Percentiles rank a stretch among this genome's conserved stretches.
These are phyloP conservation scores for Phytophthora cryptogea DNA, from an alignment of 352 stramenopile genomes.

Conservation along the genomic window DNA sequence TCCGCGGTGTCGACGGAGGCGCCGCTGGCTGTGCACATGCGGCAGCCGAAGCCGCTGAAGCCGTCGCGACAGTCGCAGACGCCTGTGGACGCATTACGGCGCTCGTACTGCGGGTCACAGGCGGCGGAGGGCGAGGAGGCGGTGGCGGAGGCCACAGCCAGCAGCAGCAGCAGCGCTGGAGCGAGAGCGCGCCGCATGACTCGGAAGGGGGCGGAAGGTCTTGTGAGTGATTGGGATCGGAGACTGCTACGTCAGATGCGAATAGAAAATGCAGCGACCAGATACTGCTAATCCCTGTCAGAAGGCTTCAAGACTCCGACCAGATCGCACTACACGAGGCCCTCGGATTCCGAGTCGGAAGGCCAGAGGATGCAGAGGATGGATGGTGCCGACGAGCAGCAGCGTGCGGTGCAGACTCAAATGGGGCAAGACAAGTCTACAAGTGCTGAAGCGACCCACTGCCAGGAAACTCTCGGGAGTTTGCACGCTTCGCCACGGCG, in stretches of 20 bases:
- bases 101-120: slow-evolving; percentile 68
- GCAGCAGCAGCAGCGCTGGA: slow-evolving; percentile 4
- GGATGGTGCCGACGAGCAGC: too few relatives aligned
- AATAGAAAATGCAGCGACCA: not conserved
- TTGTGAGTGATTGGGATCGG: not conserved
- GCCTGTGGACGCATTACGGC: slow-evolving; percentile 53
- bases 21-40: slow-evolving; percentile 49
- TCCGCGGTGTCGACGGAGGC: slow-evolving; percentile 3
- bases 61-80: slow-evolving; percentile 58
- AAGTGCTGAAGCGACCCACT: too few relatives aligned
- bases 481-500: too few relatives aligned
- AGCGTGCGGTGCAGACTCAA: too few relatives aligned
- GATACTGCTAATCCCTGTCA: not conserved
- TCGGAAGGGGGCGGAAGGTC: not conserved
- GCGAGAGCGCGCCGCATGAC: not conserved
- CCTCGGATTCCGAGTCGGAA: too few relatives aligned
- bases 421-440: too few relatives aligned
- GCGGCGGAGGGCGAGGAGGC: slow-evolving; percentile 3
- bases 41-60: slow-evolving; percentile 68
- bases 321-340: too few relatives aligned
- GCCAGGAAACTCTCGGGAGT: too few relatives aligned
- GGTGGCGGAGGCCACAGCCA: not conserved
- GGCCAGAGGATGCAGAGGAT: too few relatives aligned
- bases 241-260: not conserved
- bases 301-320: too few relatives aligned